Conservation (phyloP, 208 protist species). For the Borovskyia barvae region DNA sequence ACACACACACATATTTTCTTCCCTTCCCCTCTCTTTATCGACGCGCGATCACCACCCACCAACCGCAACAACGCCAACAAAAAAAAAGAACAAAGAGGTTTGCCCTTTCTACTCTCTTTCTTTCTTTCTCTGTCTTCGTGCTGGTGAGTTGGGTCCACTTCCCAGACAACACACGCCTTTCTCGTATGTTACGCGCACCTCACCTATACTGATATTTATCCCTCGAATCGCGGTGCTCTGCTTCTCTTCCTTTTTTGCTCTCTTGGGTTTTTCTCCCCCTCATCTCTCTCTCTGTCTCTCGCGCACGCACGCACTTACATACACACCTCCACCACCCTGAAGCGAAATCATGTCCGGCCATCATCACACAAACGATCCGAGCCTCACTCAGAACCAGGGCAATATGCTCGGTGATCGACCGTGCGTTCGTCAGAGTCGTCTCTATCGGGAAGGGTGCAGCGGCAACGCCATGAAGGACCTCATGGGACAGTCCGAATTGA, state of each 20-base stretch:
- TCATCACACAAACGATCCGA: slow-evolving; percentile 50
- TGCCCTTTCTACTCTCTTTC: slow-evolving; percentile 12
- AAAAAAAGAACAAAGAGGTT: slow-evolving; percentile 5
- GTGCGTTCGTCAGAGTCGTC: slow-evolving; percentile 82
- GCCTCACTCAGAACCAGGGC: slow-evolving; percentile 82
- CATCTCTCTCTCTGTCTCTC: slow-evolving; percentile 12
- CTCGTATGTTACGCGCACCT: no score
- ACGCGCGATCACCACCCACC: neutral
- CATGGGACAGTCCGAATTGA: slow-evolving; percentile 73
- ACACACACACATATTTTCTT: neutral
- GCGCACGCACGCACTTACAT: slow-evolving; percentile 10
- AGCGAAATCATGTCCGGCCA: slow-evolving; percentile 52
- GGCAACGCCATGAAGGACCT: slow-evolving; percentile 89
- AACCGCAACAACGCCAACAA: neutral
- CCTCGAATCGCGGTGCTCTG: neutral
- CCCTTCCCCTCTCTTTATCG: neutral
- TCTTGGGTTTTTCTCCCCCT: neutral
- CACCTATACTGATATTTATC: slow-evolving; percentile 4
- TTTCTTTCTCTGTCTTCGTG: neutral
- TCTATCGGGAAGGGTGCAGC: slow-evolving; percentile 75
- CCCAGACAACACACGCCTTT: no score
- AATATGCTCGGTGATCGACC: slow-evolving; percentile 86
- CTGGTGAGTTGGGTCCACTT: slow-evolving; percentile 1
- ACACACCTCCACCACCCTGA: neutral
- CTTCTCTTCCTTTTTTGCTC: slow-evolving; percentile 1